Evolutionary conservation across 495 filamentous ascomycete species (phyloP).

Genomic region (Jackrogersella minutella): DNA sequence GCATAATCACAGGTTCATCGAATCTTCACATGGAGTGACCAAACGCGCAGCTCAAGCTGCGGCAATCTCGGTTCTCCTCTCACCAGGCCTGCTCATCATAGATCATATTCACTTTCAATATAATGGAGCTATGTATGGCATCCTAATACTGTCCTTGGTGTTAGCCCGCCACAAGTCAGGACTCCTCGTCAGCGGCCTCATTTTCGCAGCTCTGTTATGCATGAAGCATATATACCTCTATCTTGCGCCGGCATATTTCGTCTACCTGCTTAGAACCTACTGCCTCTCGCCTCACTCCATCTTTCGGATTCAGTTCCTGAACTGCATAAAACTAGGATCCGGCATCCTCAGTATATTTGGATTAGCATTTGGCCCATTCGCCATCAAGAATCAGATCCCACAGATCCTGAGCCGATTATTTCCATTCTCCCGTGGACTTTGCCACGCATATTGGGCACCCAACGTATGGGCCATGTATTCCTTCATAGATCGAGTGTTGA

Average conservation of each 20-base stretch:
- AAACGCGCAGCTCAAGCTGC: slow-evolving; percentile 86
- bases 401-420: slow-evolving; percentile 88
- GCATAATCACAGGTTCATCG: slow-evolving; percentile 66
- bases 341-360: slow-evolving; percentile 77
- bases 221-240: slow-evolving; percentile 99
- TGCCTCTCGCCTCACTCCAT: slow-evolving; percentile 83
- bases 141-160: slow-evolving; percentile 85
- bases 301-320: slow-evolving; percentile 77
- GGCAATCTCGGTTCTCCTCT: slow-evolving; percentile 88
- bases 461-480: slow-evolving; percentile 99
- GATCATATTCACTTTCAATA: slow-evolving; percentile 99
- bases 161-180: slow-evolving; percentile 79
- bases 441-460: slow-evolving; percentile 98
- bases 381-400: slow-evolving; percentile 82
- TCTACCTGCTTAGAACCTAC: slow-evolving; percentile 81
- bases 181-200: slow-evolving; percentile 76
- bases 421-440: slow-evolving; percentile 90
- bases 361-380: slow-evolving; percentile 90
- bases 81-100: slow-evolving; percentile 93
- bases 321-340: slow-evolving; percentile 80
- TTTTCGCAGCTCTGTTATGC: slow-evolving; percentile 87
- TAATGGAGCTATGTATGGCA: slow-evolving; percentile 94
- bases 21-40: slow-evolving; percentile 65
- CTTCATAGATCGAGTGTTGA: slow-evolving; percentile 82
- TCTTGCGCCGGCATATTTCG: slow-evolving; percentile 94